phyloP scores from a whole-genome alignment of 176 grass and related monocot species.

The Carex myosuroides region DNA sequence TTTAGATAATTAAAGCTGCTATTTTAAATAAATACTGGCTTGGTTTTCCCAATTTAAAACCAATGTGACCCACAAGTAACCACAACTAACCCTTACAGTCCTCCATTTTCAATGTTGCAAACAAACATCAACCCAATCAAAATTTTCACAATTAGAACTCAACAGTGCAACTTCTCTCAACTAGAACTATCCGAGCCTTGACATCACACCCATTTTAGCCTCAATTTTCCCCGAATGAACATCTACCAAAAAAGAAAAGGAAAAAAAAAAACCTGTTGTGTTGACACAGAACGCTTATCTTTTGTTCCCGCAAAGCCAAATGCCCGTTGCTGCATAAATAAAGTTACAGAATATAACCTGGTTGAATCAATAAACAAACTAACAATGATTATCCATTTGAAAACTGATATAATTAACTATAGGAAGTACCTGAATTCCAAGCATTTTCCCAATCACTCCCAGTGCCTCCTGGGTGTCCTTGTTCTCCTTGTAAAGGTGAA shows the following conservation, averaged over 20 bases:
- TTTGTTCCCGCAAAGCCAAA: conserved; percentile 99
- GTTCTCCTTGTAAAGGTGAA: conserved; percentile 94
- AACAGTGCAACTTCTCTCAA: not conserved
- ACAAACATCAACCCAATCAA: not conserved
- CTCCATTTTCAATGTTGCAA: not conserved
- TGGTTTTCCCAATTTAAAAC: not conserved
- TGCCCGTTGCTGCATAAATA: conserved; percentile 51
- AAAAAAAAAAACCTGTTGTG: conserved; percentile 52
- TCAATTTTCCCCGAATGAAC: not conserved
- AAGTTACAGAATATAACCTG: conserved; percentile 20
- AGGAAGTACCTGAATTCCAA: conserved; percentile 67
- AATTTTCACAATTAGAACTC: not conserved
- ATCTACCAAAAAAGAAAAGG: not conserved
- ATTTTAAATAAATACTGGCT: not conserved
- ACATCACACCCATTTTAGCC: not conserved
- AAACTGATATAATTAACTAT: not conserved
- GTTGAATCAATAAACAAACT: conserved; percentile 7
- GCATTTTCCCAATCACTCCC: conserved; percentile 93
- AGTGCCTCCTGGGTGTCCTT: conserved; percentile 92
- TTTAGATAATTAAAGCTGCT: not conserved
- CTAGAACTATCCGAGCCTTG: not conserved
- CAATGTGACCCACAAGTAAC: not conserved
- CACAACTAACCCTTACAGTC: not conserved
- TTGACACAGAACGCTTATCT: conserved; percentile 83
- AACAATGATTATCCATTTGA: conserved; percentile 8